Base-by-base conservation (phyloP, 495 filamentous ascomycete species). In the Penicillium pulvis region DNA sequence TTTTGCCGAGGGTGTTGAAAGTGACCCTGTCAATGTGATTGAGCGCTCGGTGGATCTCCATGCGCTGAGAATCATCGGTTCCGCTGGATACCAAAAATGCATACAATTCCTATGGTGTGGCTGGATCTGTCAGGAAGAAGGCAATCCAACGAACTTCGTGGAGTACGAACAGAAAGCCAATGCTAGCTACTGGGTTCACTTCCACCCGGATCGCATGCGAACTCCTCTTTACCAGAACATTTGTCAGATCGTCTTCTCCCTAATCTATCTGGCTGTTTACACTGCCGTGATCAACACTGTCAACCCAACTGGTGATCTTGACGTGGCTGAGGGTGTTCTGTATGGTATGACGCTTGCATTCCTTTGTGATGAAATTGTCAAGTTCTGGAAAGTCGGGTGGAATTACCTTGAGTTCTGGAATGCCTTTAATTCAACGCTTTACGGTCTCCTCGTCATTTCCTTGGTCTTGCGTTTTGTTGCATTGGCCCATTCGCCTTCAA, bases 331-430 rank as follows among this genome's bases (percentile, higher is more conserved):
- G 66, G 82, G 83, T 6, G 68, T 97, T 24, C 84, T 98, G 3
- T 98, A 98, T 67, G 62, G 90, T 59, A 95, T 98, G 77, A 98
- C 93, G 0, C 74, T 93, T 10, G 92, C 91, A n/a, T 98, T 96
- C 75, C 82, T 96, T 47, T 90, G 85, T 62, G 93, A 98, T 63
- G 95, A 98, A 65, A 56, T 85, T 8, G 68, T 82, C 52, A 98
- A 98, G 68, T 82, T 97, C 59, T 97, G 90, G 83, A 98, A 98
- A 67, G 87, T 96, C 19, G 94, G 94, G 5, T 75, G 87, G 53
- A 88, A 88, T 60, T 97, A 97, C 65, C 75, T 98, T 53, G 85
- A 88, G 31, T 98, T 98, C 64, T 98, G 93, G 94, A 97, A 93
- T 61, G 88, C 89, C 14, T 96, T 98, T 79, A 98, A 98, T 71